Percentiles rank a stretch among this genome's conserved stretches.
phyloP scores from a whole-genome alignment of 257 asterid species.

The Solanum stenotomum region DNA sequence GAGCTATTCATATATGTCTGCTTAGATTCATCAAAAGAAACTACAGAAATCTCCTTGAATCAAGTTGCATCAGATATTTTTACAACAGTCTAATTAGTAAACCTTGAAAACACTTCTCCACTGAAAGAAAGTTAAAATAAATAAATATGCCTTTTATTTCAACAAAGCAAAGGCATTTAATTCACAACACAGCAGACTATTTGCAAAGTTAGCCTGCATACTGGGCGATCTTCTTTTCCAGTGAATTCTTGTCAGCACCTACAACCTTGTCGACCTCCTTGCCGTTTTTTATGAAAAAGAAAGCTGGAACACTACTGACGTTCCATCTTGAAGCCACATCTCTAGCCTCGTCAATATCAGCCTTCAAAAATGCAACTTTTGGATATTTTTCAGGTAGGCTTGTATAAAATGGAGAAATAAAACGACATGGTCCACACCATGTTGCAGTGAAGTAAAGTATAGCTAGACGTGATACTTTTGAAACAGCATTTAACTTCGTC shows the following conservation, averaged over 20 bases:
- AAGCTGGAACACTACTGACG: slow-evolving; percentile 57
- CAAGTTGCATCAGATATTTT: not conserved
- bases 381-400: slow-evolving; percentile 42
- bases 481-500: slow-evolving; percentile 38
- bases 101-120: not conserved
- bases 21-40: not conserved
- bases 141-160: not conserved
- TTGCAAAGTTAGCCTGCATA: slow-evolving; percentile 23
- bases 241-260: slow-evolving; percentile 41
- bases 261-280: slow-evolving; percentile 48
- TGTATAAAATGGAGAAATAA: slow-evolving; percentile 43
- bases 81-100: not conserved
- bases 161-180: not conserved
- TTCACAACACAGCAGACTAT: not conserved
- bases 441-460: slow-evolving; percentile 69
- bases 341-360: slow-evolving; percentile 52
- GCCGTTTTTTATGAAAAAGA: slow-evolving; percentile 54
- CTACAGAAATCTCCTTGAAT: not conserved
- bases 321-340: slow-evolving; percentile 50
- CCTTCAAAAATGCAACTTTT: slow-evolving; percentile 49
- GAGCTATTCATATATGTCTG: not conserved
- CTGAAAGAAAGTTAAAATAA: not conserved
- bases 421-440: slow-evolving; percentile 87
- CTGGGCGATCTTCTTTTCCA: slow-evolving; percentile 49
- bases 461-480: slow-evolving; percentile 37